Percentiles rank a stretch among this genome's conserved stretches.
Evolutionary conservation across 164 flowering plant species (phyloP).

Genomic region (Dillenia suffruticosa): DNA sequence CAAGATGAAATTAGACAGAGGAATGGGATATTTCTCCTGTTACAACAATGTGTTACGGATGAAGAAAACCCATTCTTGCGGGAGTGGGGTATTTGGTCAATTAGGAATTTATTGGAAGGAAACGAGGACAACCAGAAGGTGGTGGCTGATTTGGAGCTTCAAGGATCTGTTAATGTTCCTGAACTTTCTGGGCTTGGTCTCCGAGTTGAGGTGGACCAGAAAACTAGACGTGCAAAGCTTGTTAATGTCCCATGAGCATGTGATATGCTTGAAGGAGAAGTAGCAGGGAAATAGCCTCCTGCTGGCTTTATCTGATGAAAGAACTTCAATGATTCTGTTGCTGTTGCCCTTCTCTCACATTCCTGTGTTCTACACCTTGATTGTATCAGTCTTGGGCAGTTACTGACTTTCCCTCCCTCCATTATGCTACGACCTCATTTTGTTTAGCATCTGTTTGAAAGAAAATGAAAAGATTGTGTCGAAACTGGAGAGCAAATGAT

Average conservation of each 20-base stretch:
- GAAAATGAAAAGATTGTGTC: too few species aligned
- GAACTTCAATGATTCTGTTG: too few species aligned
- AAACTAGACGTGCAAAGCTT: conserved; percentile 60
- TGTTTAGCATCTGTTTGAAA: too few species aligned
- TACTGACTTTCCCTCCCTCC: too few species aligned
- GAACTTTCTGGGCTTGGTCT: conserved; percentile 65
- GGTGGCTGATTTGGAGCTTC: conserved; percentile 72
- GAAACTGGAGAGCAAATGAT: too few species aligned
- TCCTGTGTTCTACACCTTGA: too few species aligned
- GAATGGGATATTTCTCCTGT: conserved; percentile 52
- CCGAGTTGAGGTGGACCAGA: conserved; percentile 60
- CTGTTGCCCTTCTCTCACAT: too few species aligned
- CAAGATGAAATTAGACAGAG: conserved; percentile 72
- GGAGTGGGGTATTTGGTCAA: conserved; percentile 86
- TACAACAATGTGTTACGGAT: conserved; percentile 80
- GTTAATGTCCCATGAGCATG: conserved; percentile 41
- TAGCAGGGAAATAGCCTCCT: too few species aligned
- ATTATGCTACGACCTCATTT: too few species aligned
- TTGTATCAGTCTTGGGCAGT: too few species aligned
- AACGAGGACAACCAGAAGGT: conserved; percentile 62
- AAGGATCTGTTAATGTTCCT: conserved; percentile 65
- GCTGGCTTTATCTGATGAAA: too few species aligned
- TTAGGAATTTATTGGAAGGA: conserved; percentile 69
- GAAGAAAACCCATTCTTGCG: conserved; percentile 79
- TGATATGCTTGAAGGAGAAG: too few species aligned